Base-by-base conservation (phyloP, 495 filamentous ascomycete genomes). In the Podospora pseudocomata region DNA sequence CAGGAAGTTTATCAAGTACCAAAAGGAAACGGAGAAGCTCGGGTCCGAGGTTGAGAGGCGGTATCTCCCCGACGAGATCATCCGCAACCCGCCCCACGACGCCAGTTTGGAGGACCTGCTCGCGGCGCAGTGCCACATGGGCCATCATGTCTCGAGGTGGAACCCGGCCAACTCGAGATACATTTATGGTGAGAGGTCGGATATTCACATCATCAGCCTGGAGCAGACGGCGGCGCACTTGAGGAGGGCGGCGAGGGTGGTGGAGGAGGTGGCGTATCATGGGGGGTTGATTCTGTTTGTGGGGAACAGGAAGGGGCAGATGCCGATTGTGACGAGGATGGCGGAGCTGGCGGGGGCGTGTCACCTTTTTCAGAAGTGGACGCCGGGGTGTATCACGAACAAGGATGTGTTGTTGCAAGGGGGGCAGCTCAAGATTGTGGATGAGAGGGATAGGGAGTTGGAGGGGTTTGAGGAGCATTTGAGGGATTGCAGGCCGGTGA, bases 321-420 rank as follows among this genome's bases (percentile, higher is more conserved):
- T 89, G 72, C 80, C 87, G 39, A 80, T 85, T 59, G 92, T 98
- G 1, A 92, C 96, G 32, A 85, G 87, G 32, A 93, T 94, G 2
- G 94, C 95, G 3, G 77, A 90, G 77, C 78, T 96, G 60, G 88
- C 93, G 0, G 82, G 84, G 60, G 92, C 87, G 0, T 98, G 90
- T 74, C 94, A 98, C 80, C 79, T 98, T 20, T 99, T 97, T 75
- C 91, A 94, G 74, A 88, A 92, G 71, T 99, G 95, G 95, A 93
- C 88, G 68, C 92, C 95, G 0, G 95, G 95, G 0, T 86, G 87
- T 59, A 92, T 99, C 71, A 99, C 95, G 15, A 99, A 99, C 79
- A 91, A 91, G 26, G 86, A 96, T 70, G 90, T 92, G 79, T 94
- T 97, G 63, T 85, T 99, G 5, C 85, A 83, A 4, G 80, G 80